These are phyloP conservation scores for Nicotiana noctiflora DNA, from an alignment of 257 asterid genomes.

Conservation along the genomic window DNA sequence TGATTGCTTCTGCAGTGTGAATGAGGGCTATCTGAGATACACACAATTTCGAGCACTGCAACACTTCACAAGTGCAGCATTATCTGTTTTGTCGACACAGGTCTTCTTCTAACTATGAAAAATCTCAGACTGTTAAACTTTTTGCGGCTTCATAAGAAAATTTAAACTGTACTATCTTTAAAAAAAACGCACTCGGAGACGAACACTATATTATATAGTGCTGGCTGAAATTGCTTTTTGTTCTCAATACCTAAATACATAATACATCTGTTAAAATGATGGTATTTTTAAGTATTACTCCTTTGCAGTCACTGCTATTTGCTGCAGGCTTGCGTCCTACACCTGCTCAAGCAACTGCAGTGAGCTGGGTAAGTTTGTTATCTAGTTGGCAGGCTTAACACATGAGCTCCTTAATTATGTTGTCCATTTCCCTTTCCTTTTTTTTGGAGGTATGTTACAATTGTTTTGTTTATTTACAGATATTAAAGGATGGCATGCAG, in stretches of 20 bases:
- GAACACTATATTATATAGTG: background rate
- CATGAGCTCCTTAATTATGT: background rate
- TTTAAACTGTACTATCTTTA: background rate
- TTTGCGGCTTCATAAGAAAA: background rate
- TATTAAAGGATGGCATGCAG: slow-evolving; percentile 94
- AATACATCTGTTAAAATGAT: slow-evolving; percentile 9
- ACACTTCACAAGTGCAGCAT: slow-evolving; percentile 88
- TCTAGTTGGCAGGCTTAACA: slow-evolving; percentile 8
- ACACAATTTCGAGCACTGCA: slow-evolving; percentile 93
- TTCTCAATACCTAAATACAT: background rate
- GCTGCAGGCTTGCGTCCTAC: slow-evolving; percentile 99
- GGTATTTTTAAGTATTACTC: slow-evolving; percentile 33
- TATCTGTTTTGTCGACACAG: slow-evolving; percentile 95
- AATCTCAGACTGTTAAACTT: slow-evolving; percentile 5
- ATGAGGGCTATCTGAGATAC: slow-evolving; percentile 90
- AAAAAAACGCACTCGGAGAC: background rate
- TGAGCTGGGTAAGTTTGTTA: slow-evolving; percentile 72
- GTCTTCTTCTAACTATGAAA: slow-evolving; percentile 39
- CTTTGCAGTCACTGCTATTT: slow-evolving; percentile 86
- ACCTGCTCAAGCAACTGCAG: slow-evolving; percentile 99
- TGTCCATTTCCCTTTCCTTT: background rate
- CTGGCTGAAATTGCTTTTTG: background rate
- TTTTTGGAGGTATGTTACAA: slow-evolving; percentile 4
- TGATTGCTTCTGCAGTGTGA: slow-evolving; percentile 58
- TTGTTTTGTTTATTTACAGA: slow-evolving; percentile 36